These are phyloP conservation scores for Rhytidhysteron rufulum DNA, from an alignment of 2,329 filamentous ascomycete species.

Conservation along the genomic window DNA sequence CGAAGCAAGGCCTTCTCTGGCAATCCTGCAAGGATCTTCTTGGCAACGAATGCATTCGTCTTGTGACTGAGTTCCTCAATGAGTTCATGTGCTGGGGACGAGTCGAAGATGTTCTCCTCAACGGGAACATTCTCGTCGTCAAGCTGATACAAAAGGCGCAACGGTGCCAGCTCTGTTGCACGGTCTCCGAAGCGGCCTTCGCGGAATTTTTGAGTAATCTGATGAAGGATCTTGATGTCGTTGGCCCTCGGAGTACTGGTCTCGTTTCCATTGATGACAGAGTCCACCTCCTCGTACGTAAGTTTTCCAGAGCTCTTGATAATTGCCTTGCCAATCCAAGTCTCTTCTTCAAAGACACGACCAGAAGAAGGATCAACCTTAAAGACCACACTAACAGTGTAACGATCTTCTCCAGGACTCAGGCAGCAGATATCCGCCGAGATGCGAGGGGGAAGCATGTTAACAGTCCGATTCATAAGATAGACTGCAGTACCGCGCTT, in stretches of 20 bases:
- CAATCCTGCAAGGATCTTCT: slow-evolving; percentile 72
- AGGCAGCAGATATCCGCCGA: slow-evolving; percentile 86
- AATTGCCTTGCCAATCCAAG: slow-evolving; percentile 90
- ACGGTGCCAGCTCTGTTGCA: slow-evolving; percentile 73
- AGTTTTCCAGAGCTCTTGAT: slow-evolving; percentile 89
- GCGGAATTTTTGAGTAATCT: slow-evolving; percentile 84
- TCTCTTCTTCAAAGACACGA: slow-evolving; percentile 74
- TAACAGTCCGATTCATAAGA: slow-evolving; percentile 84
- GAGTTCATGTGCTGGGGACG: slow-evolving; percentile 81
- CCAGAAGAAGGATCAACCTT: slow-evolving; percentile 80
- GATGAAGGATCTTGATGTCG: slow-evolving; percentile 75
- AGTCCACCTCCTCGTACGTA: slow-evolving; percentile 80
- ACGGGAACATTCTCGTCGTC: slow-evolving; percentile 98
- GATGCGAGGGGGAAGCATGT: slow-evolving; percentile 80
- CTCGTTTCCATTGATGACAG: slow-evolving; percentile 67
- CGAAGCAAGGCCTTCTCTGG: slow-evolving; percentile 92
- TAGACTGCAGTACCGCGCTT: slow-evolving; percentile 97
- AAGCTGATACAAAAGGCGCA: slow-evolving; percentile 86
- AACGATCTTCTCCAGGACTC: slow-evolving; percentile 78
- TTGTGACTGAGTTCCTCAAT: slow-evolving; percentile 95
- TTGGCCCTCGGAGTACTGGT: slow-evolving; percentile 65
- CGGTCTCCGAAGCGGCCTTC: slow-evolving; percentile 80
- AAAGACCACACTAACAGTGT: slow-evolving; percentile 91
- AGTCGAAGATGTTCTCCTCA: slow-evolving; percentile 93
- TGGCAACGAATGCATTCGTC: slow-evolving; percentile 83